Conservation (phyloP, 139 green algal species). For the Chlorella vulgaris region DNA sequence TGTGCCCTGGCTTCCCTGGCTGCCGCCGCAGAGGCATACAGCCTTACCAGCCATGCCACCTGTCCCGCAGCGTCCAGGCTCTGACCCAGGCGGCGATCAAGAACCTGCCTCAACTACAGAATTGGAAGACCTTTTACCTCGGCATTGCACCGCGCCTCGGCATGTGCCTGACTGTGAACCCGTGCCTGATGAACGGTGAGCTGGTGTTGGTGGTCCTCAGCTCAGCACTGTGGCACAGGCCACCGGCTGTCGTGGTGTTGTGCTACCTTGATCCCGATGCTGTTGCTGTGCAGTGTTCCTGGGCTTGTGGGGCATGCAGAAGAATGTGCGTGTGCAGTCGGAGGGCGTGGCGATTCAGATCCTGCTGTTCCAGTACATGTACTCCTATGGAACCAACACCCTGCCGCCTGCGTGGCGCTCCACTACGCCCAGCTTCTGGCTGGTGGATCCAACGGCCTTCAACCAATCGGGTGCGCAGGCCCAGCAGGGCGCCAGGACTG, state of each 20-base stretch:
- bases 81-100: background rate
- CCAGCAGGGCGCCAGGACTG: too few relatives aligned
- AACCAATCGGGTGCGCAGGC: background rate
- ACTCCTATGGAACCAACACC: background rate
- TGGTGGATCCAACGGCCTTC: background rate
- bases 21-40: too few relatives aligned
- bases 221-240: background rate
- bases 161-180: slow-evolving; percentile 8
- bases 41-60: background rate
- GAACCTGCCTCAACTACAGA: background rate
- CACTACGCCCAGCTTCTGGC: background rate
- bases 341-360: background rate
- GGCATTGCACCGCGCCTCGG: background rate
- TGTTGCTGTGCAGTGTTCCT: background rate
- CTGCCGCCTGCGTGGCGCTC: background rate
- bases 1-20: background rate
- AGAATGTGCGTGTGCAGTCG: background rate
- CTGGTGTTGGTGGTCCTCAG: too few relatives aligned
- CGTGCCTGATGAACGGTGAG: slow-evolving; percentile 11
- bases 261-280: background rate
- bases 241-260: background rate
- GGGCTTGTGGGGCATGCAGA: background rate
- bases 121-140: background rate
- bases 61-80: background rate
- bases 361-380: background rate